phyloP scores from a whole-genome alignment of 371 early-diverging fungal genomes.

The Quaeritorhiza haematococci region DNA sequence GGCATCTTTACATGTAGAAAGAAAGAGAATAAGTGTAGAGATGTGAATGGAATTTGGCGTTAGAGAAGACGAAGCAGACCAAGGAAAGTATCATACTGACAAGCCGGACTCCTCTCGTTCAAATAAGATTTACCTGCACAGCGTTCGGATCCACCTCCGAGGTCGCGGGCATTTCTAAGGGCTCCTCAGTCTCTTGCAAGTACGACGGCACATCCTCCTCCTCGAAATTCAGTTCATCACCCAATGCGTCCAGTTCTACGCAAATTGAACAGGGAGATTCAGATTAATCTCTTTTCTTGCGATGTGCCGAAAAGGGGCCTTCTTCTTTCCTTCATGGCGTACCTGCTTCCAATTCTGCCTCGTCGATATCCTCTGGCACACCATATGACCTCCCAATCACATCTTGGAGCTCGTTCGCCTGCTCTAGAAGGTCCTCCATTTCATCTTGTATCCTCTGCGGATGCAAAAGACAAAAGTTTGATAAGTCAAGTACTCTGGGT shows the following conservation, averaged over 20 bases:
- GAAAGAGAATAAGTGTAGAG: no score
- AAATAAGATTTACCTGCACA: no score
- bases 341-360: slow-evolving; percentile 94
- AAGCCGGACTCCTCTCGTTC: no score
- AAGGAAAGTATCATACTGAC: no score
- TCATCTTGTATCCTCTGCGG: slow-evolving; percentile 88
- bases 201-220: slow-evolving; percentile 70
- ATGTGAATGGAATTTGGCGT: no score
- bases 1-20: no score
- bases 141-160: slow-evolving; percentile 20
- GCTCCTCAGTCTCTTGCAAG: slow-evolving; percentile 35
- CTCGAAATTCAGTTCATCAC: slow-evolving; percentile 77
- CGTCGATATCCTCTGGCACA: slow-evolving; percentile 90
- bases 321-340: slow-evolving; percentile 3
- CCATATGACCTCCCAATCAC: slow-evolving; percentile 84
- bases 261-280: not conserved
- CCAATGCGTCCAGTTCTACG: slow-evolving; percentile 88
- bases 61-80: no score
- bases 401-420: slow-evolving; percentile 94
- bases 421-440: slow-evolving; percentile 92
- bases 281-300: not conserved
- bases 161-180: slow-evolving; percentile 24
- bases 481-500: not conserved
- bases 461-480: not conserved
- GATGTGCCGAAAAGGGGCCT: not conserved